Evolutionary conservation across 2,329 filamentous ascomycete genomes (phyloP).

Genomic region (Hypoxylon rubiginosum): DNA sequence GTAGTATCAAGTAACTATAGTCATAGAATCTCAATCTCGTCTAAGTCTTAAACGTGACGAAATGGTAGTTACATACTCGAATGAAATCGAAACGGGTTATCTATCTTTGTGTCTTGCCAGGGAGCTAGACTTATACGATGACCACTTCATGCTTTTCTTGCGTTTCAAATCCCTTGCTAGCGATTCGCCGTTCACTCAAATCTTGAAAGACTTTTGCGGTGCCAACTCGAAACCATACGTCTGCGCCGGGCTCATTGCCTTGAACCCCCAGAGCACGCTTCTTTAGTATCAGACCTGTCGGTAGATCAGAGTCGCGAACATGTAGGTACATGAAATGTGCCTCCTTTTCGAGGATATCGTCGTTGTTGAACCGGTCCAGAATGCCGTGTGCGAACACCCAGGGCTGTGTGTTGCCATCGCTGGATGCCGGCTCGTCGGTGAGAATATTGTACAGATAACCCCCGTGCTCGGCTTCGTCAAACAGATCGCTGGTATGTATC

Average conservation of each 20-base stretch:
- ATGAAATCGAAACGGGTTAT: no score
- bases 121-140: neutral
- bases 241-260: neutral
- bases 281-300: neutral
- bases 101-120: no score
- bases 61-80: no score
- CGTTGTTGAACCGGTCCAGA: neutral
- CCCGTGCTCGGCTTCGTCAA: neutral
- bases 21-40: neutral
- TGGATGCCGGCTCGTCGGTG: neutral
- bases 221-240: neutral
- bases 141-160: constrained; percentile 1
- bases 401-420: neutral
- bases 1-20: no score
- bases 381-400: neutral
- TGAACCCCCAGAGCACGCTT: neutral
- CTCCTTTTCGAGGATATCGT: neutral
- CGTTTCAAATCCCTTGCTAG: neutral
- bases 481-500: neutral
- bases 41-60: neutral
- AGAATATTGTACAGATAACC: neutral
- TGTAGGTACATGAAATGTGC: neutral
- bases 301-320: neutral
- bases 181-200: neutral
- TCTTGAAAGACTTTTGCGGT: neutral